phyloP scores from a whole-genome alignment of 169 alveolate genomes.

The Pseudocohnilembus persalinus region DNA sequence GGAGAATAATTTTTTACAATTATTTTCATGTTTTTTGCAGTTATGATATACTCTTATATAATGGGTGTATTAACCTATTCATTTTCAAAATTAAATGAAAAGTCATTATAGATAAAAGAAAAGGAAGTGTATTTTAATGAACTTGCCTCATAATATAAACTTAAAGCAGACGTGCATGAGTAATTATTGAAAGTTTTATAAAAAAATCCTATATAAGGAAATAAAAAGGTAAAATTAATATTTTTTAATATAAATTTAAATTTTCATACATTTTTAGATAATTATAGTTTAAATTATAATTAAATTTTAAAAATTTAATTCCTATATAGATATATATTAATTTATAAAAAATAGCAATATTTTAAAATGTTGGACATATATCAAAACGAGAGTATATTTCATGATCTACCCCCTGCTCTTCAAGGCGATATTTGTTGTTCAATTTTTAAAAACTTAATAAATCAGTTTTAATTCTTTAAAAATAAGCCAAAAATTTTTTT shows the following conservation, averaged over 20 bases:
- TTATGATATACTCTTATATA: not conserved
- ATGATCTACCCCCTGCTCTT: not conserved
- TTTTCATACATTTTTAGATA: too few species aligned
- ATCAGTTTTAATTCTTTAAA: not conserved
- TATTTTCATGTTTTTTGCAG: not conserved
- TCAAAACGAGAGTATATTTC: not conserved
- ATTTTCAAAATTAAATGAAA: not conserved
- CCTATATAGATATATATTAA: too few species aligned
- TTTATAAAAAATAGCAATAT: too few species aligned
- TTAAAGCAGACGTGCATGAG: not conserved
- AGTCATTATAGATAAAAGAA: not conserved
- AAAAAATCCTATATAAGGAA: too few species aligned
- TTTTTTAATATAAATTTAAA: too few species aligned
- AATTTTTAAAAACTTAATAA: too few species aligned
- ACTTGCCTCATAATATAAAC: not conserved
- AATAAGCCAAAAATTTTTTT: not conserved
- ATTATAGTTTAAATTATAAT: too few species aligned
- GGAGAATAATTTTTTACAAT: not conserved
- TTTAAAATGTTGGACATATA: not conserved
- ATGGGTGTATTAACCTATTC: not conserved
- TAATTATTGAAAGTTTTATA: not conserved
- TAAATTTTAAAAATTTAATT: too few species aligned
- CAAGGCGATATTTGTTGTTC: not conserved
- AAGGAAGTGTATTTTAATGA: not conserved
- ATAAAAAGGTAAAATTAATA: not conserved